Conservation (phyloP, 805 yeast genomes). For the Candida wancherniae region DNA sequence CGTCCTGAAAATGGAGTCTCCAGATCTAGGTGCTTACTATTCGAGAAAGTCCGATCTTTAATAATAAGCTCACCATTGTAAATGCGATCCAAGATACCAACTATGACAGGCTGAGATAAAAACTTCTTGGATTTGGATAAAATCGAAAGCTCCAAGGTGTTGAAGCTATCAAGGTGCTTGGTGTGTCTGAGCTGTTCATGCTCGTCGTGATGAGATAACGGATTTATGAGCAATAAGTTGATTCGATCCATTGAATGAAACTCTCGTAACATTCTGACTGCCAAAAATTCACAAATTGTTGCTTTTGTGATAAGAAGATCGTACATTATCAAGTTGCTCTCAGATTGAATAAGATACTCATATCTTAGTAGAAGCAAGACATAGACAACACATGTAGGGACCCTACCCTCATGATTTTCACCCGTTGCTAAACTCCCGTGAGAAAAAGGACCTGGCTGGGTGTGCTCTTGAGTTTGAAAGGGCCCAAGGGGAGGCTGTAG, state of each 20-base stretch:
- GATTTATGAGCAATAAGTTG: conserved; percentile 42
- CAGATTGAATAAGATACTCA: conserved; percentile 37
- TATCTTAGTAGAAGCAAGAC: conserved; percentile 32
- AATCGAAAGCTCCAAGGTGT: conserved; percentile 47
- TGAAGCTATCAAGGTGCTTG: conserved; percentile 28
- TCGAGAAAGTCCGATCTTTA: conserved; percentile 19
- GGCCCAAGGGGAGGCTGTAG: too few relatives aligned
- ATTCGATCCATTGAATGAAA: conserved; percentile 40
- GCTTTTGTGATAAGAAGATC: conserved; percentile 43
- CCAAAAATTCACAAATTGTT: conserved; percentile 48
- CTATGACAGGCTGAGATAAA: conserved; percentile 48
- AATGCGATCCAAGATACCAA: conserved; percentile 42
- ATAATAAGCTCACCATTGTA: conserved; percentile 48
- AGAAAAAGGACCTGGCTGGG: too few relatives aligned
- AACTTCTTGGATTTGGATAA: conserved; percentile 49
- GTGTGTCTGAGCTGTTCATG: conserved; percentile 16
- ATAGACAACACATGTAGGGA: conserved; percentile 26
- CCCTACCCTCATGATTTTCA: too few relatives aligned
- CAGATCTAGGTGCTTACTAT: too few relatives aligned
- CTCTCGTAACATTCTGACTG: conserved; percentile 46
- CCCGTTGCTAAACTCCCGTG: too few relatives aligned
- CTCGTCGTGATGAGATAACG: conserved; percentile 30
- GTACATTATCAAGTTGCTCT: conserved; percentile 32
- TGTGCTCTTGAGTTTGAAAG: too few relatives aligned
- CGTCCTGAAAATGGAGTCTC: too few relatives aligned